Base-by-base conservation (phyloP, 306 rosid species). In the Lablab purpureus region DNA sequence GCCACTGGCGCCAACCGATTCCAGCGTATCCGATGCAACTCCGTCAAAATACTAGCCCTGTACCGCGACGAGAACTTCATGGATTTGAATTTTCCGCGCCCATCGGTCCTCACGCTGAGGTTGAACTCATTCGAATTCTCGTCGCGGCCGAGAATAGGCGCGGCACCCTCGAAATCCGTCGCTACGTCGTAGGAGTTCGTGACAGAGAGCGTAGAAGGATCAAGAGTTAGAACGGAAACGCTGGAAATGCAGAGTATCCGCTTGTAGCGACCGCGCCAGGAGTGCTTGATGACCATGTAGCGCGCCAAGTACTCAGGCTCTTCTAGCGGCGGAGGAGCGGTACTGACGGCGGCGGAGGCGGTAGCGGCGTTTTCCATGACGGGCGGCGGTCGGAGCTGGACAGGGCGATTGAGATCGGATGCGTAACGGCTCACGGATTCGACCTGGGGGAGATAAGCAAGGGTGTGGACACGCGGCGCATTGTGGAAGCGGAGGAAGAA, bases 251-350 rank as follows among this genome's bases (percentile, higher is more conserved):
- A 96, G 6, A 96, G 86, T 66, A 93, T 90, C 69, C 99, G 88
- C 88, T 93, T 96, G 88, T 96, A 96, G 19, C 99, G 98, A 55
- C 99, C 99, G 3, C 98, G 97, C 99, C 99, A 96, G 0, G 99
- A 96, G 93, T 96, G 99, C 81, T 96, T 96, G 49, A 93, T 71
- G 27, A 91, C 97, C 72, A 89, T 11, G 79, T 96, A 93, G 10
- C 99, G 90, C 3, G 97, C 98, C 80, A 96, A 69, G 86, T 96
- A 96, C 90, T 96, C 99, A 0, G 87, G 91, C 86, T 96, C 99
- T 71, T 96, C 99, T 30, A 81, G 60, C 6, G 91, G 79, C 3
- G 83, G 70, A 30, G 89, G 87, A 27, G 82, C 79, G 3, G 78
- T 47, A 49, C 54, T 85, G 50, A 83, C 18, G 15, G 54, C 71